Conservation (phyloP, 805 yeast species). For the Torulaspora franciscae region DNA sequence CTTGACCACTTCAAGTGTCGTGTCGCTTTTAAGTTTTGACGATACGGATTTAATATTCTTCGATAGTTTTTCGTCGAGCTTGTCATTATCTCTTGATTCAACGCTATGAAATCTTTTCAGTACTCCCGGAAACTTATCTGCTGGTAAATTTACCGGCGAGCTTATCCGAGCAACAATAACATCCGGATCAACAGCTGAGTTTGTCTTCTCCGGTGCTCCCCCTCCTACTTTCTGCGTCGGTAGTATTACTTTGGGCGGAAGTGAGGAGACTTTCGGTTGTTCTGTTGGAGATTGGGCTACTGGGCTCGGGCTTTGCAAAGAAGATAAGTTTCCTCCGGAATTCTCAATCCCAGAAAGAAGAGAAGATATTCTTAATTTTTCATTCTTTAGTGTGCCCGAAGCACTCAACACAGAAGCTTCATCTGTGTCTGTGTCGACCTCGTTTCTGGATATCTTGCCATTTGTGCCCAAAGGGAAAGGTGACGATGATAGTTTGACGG, state of each 20-base stretch:
- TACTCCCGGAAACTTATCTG: slow-evolving; percentile 2
- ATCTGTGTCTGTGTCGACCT: slow-evolving; percentile 7
- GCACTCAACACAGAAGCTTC: background rate
- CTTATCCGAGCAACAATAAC: slow-evolving; percentile 23
- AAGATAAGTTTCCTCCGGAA: background rate
- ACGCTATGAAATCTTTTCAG: slow-evolving; percentile 9
- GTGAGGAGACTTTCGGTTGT: slow-evolving; percentile 3
- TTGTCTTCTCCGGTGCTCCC: slow-evolving; percentile 3
- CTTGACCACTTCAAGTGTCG: slow-evolving; percentile 5
- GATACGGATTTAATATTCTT: slow-evolving; percentile 7
- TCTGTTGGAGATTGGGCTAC: slow-evolving; percentile 5
- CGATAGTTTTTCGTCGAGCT: slow-evolving; percentile 11
- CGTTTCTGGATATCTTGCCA: slow-evolving; percentile 7
- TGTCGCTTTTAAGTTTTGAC: slow-evolving; percentile 4
- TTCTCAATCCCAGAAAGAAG: slow-evolving; percentile 16
- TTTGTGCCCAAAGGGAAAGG: slow-evolving; percentile 7
- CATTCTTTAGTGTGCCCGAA: slow-evolving; percentile 4
- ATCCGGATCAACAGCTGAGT: slow-evolving; percentile 11
- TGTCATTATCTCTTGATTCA: slow-evolving; percentile 1
- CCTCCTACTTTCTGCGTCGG: slow-evolving; percentile 22
- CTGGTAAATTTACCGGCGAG: slow-evolving; percentile 22
- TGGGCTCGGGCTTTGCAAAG: background rate
- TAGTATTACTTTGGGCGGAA: slow-evolving; percentile 21
- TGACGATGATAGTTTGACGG: slow-evolving; percentile 11
- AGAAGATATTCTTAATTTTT: slow-evolving; percentile 21